These are phyloP conservation scores for Gelatoporia subvermispora DNA, from an alignment of 768 basidiomycete species.

Conservation along the genomic window DNA sequence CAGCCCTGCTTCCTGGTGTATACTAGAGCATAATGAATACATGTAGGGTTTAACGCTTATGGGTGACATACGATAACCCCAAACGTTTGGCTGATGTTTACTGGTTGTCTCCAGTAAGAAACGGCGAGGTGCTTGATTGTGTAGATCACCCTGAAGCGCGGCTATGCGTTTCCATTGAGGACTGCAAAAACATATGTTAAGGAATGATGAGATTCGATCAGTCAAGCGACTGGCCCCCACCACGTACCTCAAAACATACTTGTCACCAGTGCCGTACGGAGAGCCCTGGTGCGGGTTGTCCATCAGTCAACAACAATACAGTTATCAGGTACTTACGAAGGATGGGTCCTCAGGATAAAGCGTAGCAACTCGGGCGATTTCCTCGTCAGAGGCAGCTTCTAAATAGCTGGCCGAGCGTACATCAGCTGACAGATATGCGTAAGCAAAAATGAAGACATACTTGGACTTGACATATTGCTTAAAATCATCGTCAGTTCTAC, in stretches of 20 bases:
- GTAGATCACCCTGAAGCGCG: conserved; percentile 2
- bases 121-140: conserved; percentile 2
- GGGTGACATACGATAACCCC: neutral
- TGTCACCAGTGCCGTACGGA: conserved; percentile 1
- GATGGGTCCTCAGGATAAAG: neutral
- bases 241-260: neutral
- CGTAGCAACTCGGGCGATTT: neutral
- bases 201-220: no score
- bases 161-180: conserved; percentile 3
- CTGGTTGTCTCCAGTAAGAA: neutral
- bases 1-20: no score
- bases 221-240: no score
- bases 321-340: neutral
- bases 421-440: neutral
- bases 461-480: neutral
- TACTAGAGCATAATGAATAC: no score
- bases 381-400: neutral
- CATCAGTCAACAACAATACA: neutral
- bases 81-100: conserved; percentile 3
- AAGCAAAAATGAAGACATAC: neutral
- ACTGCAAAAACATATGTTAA: no score
- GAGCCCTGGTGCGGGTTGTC: neutral
- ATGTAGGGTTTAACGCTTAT: no score
- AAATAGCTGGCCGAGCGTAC: neutral
- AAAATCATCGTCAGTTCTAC: conserved; percentile 4